Conservation (phyloP, 495 filamentous ascomycete genomes). For the Friedmanniomyces endolithicus region DNA sequence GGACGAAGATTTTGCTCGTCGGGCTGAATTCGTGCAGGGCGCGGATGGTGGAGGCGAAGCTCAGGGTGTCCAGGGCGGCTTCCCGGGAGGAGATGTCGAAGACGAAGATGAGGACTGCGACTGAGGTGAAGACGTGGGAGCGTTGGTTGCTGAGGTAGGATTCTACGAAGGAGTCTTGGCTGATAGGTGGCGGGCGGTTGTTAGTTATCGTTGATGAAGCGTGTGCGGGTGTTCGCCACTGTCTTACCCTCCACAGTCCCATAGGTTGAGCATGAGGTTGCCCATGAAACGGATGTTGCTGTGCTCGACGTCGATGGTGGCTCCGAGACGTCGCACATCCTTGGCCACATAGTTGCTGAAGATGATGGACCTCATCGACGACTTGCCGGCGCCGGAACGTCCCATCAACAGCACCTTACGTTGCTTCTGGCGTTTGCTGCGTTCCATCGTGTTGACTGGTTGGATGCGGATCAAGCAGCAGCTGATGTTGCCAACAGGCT, state of each 20-base stretch:
- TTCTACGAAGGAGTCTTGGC: slow-evolving; percentile 97
- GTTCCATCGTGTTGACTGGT: slow-evolving; percentile 24
- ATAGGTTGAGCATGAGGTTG: slow-evolving; percentile 90
- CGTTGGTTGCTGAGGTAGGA: slow-evolving; percentile 91
- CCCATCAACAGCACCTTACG: slow-evolving; percentile 47
- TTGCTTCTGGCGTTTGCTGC: slow-evolving; percentile 33
- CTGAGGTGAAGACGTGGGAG: slow-evolving; percentile 87
- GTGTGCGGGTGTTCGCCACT: not conserved
- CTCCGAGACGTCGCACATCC: slow-evolving; percentile 83
- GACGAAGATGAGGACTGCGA: slow-evolving; percentile 96
- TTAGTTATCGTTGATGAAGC: too few species aligned
- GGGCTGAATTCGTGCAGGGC: slow-evolving; percentile 77
- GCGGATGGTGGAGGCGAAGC: slow-evolving; percentile 72
- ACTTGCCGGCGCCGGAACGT: slow-evolving; percentile 98
- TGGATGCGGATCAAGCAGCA: not conserved
- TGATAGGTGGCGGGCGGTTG: slow-evolving; percentile 26
- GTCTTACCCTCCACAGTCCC: slow-evolving; percentile 85
- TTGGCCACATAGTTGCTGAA: slow-evolving; percentile 97
- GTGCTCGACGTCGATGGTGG: slow-evolving; percentile 97
- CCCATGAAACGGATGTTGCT: slow-evolving; percentile 97
- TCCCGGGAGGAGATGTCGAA: slow-evolving; percentile 96
- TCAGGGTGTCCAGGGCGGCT: slow-evolving; percentile 78
- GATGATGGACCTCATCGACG: slow-evolving; percentile 94
- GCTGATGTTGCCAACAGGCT: too few species aligned
- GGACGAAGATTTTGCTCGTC: slow-evolving; percentile 72